A percentile compares a stretch with the other conserved stretches of the same genome.
Evolutionary conservation across 352 stramenopile genomes (phyloP).

Genomic region (Globisporangium megalacanthum): DNA sequence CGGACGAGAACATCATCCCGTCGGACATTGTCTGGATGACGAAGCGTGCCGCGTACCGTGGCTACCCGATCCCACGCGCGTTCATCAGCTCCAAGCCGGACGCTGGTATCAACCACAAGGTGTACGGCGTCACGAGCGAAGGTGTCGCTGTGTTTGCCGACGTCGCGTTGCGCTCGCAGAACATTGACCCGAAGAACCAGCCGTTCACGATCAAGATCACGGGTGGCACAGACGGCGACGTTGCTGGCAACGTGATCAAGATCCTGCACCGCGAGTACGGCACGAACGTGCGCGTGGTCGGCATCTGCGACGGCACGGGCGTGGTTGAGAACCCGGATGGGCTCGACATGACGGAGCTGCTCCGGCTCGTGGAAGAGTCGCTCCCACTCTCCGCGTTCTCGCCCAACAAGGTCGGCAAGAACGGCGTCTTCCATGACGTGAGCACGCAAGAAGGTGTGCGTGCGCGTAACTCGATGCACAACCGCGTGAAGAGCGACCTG

Average conservation of each 20-base stretch:
- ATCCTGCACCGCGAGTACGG: conserved; percentile 93
- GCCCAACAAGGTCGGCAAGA: conserved; percentile 35
- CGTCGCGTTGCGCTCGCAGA: conserved; percentile 65
- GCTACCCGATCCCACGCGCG: conserved; percentile 73
- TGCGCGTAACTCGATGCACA: conserved; percentile 98
- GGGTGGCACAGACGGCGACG: conserved; percentile 95
- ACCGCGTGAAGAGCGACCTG: conserved; percentile 87
- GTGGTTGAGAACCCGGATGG: conserved; percentile 95
- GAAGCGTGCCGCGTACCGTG: conserved; percentile 70
- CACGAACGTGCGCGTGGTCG: conserved; percentile 93
- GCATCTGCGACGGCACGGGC: conserved; percentile 89
- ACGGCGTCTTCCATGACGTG: conserved; percentile 82
- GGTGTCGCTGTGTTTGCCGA: conserved; percentile 79
- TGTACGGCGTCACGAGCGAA: conserved; percentile 81
- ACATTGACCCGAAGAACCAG: conserved; percentile 69
- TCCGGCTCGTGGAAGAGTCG: conserved; percentile 91
- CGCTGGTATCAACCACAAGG: conserved; percentile 84
- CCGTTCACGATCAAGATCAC: conserved; percentile 87
- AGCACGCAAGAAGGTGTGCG: conserved; percentile 73
- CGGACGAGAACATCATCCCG: conserved; percentile 81
- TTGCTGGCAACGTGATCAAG: conserved; percentile 97
- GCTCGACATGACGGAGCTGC: conserved; percentile 91
- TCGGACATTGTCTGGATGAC: conserved; percentile 81
- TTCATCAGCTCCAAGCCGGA: conserved; percentile 86
- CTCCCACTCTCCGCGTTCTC: conserved; percentile 85